A percentile compares a stretch with the other conserved stretches of the same genome.
Evolutionary conservation across 2,329 filamentous ascomycete species (phyloP).

Genomic region (Sporothrix globosa): DNA sequence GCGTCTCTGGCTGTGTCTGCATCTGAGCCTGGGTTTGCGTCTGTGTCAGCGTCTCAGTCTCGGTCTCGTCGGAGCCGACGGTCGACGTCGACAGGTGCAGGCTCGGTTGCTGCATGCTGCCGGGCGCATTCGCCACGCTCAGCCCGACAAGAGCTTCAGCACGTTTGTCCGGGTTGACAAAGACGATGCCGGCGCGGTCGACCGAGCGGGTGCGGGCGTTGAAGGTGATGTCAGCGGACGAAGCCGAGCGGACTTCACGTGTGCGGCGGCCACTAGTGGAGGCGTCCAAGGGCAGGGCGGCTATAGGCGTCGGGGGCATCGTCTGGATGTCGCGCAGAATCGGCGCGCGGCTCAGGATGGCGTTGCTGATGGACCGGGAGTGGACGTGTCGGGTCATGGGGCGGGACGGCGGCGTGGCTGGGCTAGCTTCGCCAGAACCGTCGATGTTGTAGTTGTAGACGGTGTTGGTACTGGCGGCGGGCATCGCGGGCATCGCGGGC

Average conservation of each 20-base stretch:
- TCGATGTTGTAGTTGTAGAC: conserved; percentile 28
- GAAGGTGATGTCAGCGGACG: conserved; percentile 46
- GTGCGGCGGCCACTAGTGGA: conserved; percentile 30
- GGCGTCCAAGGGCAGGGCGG: conserved; percentile 41
- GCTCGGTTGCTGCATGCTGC: conserved; percentile 54
- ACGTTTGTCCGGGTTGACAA: conserved; percentile 65
- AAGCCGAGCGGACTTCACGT: conserved; percentile 44
- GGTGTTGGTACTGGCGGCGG: conserved; percentile 40
- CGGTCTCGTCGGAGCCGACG: conserved; percentile 21
- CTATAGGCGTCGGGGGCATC: conserved; percentile 46
- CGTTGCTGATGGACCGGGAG: conserved; percentile 51
- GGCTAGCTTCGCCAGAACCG: conserved; percentile 34
- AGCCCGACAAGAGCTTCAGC: conserved; percentile 65
- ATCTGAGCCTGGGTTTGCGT: neutral
- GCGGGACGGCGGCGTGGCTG: conserved; percentile 20
- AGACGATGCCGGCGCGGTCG: conserved; percentile 59
- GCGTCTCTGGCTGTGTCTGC: neutral
- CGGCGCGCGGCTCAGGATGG: conserved; percentile 50
- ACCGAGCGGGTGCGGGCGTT: conserved; percentile 63
- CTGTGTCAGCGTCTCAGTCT: neutral
- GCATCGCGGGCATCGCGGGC: conserved; percentile 33
- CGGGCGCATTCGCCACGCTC: conserved; percentile 64
- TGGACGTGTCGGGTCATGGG: conserved; percentile 49
- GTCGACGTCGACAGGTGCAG: conserved; percentile 34
- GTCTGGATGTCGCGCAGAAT: conserved; percentile 43